phyloP scores from a whole-genome alignment of 371 early-diverging fungal genomes.

The Rhizopus stolonifer region DNA sequence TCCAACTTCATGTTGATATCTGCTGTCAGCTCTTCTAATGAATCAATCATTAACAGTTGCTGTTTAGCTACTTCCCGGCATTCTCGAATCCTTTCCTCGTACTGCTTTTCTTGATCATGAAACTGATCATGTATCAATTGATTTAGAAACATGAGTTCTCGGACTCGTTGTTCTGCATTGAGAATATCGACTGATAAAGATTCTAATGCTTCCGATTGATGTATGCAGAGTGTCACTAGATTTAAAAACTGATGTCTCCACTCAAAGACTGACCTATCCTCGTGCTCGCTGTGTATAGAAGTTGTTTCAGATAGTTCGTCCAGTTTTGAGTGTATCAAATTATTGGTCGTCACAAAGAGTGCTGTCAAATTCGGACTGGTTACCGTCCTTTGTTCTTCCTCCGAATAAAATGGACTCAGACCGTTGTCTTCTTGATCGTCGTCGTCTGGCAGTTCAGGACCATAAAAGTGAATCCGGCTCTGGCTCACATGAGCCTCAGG shows the following conservation, averaged over 20 bases:
- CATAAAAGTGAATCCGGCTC: conserved; percentile 15
- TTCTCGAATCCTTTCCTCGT: conserved; percentile 27
- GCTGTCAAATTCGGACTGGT: conserved; percentile 14
- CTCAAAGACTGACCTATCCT: conserved; percentile 9
- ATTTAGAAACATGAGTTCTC: conserved; percentile 24
- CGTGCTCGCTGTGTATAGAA: conserved; percentile 5
- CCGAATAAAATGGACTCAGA: background rate
- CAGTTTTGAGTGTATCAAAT: conserved; percentile 35
- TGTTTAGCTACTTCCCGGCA: conserved; percentile 25
- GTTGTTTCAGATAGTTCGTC: conserved; percentile 37
- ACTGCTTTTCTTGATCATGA: conserved; percentile 26
- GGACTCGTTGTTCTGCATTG: conserved; percentile 23
- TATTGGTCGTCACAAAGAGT: conserved; percentile 38
- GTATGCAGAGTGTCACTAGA: conserved; percentile 27
- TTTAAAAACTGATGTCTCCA: conserved; percentile 30
- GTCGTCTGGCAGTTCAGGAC: too few species aligned
- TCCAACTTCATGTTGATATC: conserved; percentile 26
- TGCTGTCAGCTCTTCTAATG: conserved; percentile 23
- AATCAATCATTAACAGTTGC: conserved; percentile 29
- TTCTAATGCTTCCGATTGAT: conserved; percentile 33
- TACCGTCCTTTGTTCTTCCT: conserved; percentile 3
- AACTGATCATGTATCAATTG: conserved; percentile 24
- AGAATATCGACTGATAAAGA: conserved; percentile 27
- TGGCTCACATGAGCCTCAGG: conserved; percentile 4
- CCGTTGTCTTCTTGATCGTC: too few species aligned